Evolutionary conservation across 2,329 filamentous ascomycete genomes (phyloP).

Genomic region (Microsporum canis): DNA sequence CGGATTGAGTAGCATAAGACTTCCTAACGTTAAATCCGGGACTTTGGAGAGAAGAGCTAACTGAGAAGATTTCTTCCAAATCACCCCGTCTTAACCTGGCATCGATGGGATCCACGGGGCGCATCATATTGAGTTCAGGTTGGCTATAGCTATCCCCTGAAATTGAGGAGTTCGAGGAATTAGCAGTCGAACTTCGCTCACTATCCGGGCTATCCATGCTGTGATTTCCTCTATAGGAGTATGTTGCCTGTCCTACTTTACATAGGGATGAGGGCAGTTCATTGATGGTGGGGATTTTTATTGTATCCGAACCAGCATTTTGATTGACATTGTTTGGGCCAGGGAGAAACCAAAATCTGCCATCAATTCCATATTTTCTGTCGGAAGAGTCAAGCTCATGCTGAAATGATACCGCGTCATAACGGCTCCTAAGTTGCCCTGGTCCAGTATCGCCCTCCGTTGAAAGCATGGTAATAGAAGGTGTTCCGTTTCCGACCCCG

Average conservation of each 20-base stretch:
- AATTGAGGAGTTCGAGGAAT: not conserved
- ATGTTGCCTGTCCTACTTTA: not conserved
- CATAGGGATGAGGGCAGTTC: not conserved
- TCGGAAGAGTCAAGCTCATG: slow-evolving; percentile 38
- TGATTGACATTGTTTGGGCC: not conserved
- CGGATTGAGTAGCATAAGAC: not conserved
- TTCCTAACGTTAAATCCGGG: not conserved
- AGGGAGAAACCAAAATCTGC: slow-evolving; percentile 34
- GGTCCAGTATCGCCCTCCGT: not conserved
- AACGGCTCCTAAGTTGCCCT: slow-evolving; percentile 19
- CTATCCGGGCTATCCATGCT: not conserved
- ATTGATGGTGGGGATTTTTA: not conserved
- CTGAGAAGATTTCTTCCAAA: not conserved
- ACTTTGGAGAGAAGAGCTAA: not conserved
- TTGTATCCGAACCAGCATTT: not conserved
- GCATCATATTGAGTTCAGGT: not conserved
- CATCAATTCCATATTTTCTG: slow-evolving; percentile 42
- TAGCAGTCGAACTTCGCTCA: not conserved
- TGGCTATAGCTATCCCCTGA: not conserved
- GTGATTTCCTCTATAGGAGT: not conserved
- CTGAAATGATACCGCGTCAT: slow-evolving; percentile 43
- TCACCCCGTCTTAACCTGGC: not conserved
- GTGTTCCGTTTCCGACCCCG: not conserved
- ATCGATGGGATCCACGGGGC: not conserved
- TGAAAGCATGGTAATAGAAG: not conserved